These are phyloP conservation scores for Paecilomyces dactylethromorphus DNA, from an alignment of 2,329 filamentous ascomycete genomes.

Conservation along the genomic window DNA sequence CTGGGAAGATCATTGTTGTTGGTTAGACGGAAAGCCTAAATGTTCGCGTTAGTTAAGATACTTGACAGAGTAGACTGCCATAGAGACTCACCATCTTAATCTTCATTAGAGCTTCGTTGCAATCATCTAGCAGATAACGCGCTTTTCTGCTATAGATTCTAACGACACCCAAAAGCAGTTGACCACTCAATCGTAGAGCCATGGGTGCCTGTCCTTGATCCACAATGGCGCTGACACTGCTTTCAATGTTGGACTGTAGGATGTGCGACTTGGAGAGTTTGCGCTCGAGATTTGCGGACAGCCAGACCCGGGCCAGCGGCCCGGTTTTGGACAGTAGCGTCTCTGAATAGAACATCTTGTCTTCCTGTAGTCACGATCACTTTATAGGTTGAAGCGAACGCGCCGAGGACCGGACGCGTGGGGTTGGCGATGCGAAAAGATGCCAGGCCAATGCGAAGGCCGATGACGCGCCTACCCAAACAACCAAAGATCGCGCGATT, in stretches of 20 bases:
- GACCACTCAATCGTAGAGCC: slow-evolving; percentile 86
- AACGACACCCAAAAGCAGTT: slow-evolving; percentile 90
- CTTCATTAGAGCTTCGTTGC: slow-evolving; percentile 94
- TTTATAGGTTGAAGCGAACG: slow-evolving; percentile 26
- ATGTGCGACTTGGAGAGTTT: slow-evolving; percentile 97
- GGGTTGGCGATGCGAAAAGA: slow-evolving; percentile 13
- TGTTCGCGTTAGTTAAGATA: slow-evolving; percentile 24
- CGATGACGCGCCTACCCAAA: not conserved
- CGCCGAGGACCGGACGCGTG: slow-evolving; percentile 19
- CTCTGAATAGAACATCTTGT: slow-evolving; percentile 91
- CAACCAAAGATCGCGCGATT: not conserved
- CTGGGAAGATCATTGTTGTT: slow-evolving; percentile 94
- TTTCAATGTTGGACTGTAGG: slow-evolving; percentile 86
- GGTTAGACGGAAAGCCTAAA: slow-evolving; percentile 81
- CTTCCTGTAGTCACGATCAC: slow-evolving; percentile 2
- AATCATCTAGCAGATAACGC: slow-evolving; percentile 91
- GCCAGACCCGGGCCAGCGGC: slow-evolving; percentile 94
- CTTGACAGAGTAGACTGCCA: not conserved
- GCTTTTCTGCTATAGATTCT: slow-evolving; percentile 97
- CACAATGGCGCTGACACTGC: slow-evolving; percentile 92
- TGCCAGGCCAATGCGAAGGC: not conserved
- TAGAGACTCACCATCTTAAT: slow-evolving; percentile 78
- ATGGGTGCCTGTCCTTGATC: slow-evolving; percentile 88
- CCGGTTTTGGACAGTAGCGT: slow-evolving; percentile 93
- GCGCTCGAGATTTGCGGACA: slow-evolving; percentile 95